Evolutionary conservation across 2,329 filamentous ascomycete species (phyloP).

Genomic region (Emericellopsis cladophorae): DNA sequence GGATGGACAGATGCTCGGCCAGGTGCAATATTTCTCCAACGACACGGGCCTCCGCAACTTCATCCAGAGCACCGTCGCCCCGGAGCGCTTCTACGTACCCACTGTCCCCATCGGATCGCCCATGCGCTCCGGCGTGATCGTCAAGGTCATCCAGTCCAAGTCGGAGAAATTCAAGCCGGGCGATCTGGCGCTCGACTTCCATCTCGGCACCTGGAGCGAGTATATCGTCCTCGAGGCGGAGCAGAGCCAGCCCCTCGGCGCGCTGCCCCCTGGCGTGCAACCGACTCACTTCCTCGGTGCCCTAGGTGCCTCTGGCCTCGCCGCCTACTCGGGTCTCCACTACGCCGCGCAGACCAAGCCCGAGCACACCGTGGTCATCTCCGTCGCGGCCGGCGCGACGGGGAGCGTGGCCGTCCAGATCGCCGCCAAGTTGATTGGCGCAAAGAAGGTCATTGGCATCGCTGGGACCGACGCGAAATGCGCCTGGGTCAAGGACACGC

Average conservation of each 20-base stretch:
- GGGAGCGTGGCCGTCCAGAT: slow-evolving; percentile 64
- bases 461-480: slow-evolving; percentile 57
- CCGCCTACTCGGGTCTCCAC: slow-evolving; percentile 65
- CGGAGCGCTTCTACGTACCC: slow-evolving; percentile 15
- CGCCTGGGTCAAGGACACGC: slow-evolving; percentile 46
- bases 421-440: slow-evolving; percentile 59
- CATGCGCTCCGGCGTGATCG: slow-evolving; percentile 15
- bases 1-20: slow-evolving; percentile 14
- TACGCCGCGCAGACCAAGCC: slow-evolving; percentile 54
- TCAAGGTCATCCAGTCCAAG: slow-evolving; percentile 13
- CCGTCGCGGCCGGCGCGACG: slow-evolving; percentile 66
- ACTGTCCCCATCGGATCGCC: slow-evolving; percentile 13
- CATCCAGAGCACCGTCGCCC: slow-evolving; percentile 13
- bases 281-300: slow-evolving; percentile 45
- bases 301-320: slow-evolving; percentile 56
- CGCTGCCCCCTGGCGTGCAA: slow-evolving; percentile 21
- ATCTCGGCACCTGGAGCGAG: slow-evolving; percentile 15
- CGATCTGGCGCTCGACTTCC: slow-evolving; percentile 14
- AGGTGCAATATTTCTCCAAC: slow-evolving; percentile 14
- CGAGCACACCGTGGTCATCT: slow-evolving; percentile 66
- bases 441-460: slow-evolving; percentile 44
- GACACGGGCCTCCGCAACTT: slow-evolving; percentile 15
- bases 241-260: slow-evolving; percentile 9
- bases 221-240: slow-evolving; percentile 12
- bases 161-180: slow-evolving; percentile 12